A percentile compares a stretch with the other conserved stretches of the same genome.
These are phyloP conservation scores for Coccomyxa sp. DNA, from an alignment of 139 green algal genomes.

Conservation along the genomic window DNA sequence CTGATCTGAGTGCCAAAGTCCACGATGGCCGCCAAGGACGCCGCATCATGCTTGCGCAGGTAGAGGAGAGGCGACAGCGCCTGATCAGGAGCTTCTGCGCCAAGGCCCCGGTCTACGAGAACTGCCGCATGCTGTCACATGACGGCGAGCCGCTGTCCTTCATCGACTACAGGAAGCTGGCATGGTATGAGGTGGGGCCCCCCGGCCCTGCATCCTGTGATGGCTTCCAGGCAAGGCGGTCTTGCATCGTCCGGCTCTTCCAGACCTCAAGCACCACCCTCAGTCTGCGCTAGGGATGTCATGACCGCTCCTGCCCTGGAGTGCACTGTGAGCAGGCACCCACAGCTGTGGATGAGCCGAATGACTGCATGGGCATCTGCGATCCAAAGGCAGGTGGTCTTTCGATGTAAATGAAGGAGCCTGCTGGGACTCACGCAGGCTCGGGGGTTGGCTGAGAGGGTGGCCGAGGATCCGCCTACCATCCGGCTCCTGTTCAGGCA, in stretches of 20 bases:
- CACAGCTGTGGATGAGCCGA: background rate
- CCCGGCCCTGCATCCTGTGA: too few species aligned
- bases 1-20: background rate
- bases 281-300: background rate
- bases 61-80: slow-evolving; percentile 9
- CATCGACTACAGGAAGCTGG: slow-evolving; percentile 45
- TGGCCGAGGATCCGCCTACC: slow-evolving; percentile 44
- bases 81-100: slow-evolving; percentile 47
- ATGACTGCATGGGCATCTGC: background rate
- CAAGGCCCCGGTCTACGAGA: slow-evolving; percentile 71
- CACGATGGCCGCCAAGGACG: background rate
- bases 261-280: too few species aligned
- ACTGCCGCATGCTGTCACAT: slow-evolving; percentile 68
- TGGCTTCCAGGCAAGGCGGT: background rate
- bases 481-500: slow-evolving; percentile 76
- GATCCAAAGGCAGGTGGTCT: background rate
- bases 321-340: background rate
- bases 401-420: background rate
- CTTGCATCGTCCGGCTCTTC: too few species aligned
- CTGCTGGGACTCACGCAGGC: slow-evolving; percentile 5
- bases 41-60: background rate
- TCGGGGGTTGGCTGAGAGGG: slow-evolving; percentile 6
- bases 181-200: slow-evolving; percentile 47
- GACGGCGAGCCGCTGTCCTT: slow-evolving; percentile 72
- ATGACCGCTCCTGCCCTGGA: background rate